phyloP scores from a whole-genome alignment of 2,329 filamentous ascomycete genomes.

The Zasmidium angulare region DNA sequence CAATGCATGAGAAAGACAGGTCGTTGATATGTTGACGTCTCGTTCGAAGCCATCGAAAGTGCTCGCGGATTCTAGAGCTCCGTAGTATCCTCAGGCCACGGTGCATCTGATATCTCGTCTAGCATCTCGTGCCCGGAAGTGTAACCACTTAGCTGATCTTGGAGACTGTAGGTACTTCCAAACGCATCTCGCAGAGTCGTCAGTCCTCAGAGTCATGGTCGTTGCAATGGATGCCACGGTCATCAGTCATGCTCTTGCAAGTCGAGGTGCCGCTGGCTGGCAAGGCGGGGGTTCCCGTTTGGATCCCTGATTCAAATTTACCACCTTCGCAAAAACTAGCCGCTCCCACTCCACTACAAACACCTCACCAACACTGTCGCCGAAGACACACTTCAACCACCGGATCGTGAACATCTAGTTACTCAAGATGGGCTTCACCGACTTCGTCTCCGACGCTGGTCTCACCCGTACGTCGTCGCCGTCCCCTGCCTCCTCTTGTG shows the following conservation, averaged over 20 bases:
- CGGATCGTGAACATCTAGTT: neutral
- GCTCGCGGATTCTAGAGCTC: neutral
- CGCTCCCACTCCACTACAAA: neutral
- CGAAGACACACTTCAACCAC: neutral
- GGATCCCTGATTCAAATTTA: neutral
- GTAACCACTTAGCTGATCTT: no score
- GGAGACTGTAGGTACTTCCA: no score
- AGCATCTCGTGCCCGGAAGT: no score
- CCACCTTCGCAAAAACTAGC: neutral
- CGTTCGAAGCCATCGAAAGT: neutral
- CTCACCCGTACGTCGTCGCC: conserved; percentile 53
- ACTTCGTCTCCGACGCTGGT: conserved; percentile 66
- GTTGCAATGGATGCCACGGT: no score
- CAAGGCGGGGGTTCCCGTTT: no score
- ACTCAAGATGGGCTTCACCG: conserved; percentile 66
- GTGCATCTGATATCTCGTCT: no score
- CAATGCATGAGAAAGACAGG: neutral
- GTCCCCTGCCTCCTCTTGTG: conserved; percentile 9
- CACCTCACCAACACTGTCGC: neutral
- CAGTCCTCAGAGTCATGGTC: no score
- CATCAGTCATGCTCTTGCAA: no score
- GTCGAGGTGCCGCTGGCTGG: no score
- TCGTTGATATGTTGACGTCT: neutral
- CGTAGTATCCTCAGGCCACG: neutral
- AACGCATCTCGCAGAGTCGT: no score